These are phyloP conservation scores for Encephalitozoon hellem DNA, from an alignment of 371 early-diverging fungal species.

Conservation along the genomic window DNA sequence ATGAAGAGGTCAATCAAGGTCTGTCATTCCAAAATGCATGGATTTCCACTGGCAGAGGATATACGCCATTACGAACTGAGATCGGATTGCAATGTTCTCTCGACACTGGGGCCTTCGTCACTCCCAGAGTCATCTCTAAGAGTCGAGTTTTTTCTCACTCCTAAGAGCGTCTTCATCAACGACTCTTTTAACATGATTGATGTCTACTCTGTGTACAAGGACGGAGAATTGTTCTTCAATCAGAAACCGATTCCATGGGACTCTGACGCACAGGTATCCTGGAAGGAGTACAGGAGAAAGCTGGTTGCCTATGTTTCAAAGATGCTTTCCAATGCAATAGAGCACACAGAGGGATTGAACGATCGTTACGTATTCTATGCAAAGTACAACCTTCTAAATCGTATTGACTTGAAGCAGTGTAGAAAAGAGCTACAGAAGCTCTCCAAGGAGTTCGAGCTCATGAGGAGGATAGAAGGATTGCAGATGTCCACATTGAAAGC, in stretches of 20 bases:
- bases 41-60: background rate
- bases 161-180: background rate
- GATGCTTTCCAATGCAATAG: background rate
- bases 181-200: background rate
- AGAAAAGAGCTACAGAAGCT: background rate
- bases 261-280: background rate
- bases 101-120: background rate
- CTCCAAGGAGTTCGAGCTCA: background rate
- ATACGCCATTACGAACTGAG: background rate
- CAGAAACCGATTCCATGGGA: background rate
- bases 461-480: background rate
- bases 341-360: background rate
- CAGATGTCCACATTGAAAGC: background rate
- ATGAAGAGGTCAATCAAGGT: constrained; percentile 12
- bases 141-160: background rate
- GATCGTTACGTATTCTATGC: background rate
- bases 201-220: background rate
- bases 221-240: background rate
- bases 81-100: background rate
- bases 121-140: background rate
- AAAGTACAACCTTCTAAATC: background rate
- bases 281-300: background rate
- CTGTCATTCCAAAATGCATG: background rate
- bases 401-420: background rate
- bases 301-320: background rate